Evolutionary conservation across 2,329 filamentous ascomycete genomes (phyloP), one percentile per base, ranked within the genome.

Genomic region (Alternaria incomplexa): DNA sequence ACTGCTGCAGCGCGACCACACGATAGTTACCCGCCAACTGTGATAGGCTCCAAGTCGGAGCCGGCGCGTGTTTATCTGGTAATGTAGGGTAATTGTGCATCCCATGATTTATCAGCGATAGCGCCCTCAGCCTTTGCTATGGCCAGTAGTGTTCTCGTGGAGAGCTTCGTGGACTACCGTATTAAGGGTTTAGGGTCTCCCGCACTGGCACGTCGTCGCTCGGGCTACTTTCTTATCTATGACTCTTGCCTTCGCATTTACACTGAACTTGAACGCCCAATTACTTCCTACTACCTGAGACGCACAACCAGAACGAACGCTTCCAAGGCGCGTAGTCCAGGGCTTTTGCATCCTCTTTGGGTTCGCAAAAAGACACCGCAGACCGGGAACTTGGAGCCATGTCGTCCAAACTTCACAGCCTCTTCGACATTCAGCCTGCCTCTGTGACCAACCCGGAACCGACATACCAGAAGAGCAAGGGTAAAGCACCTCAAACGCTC

Each of bases 391-490:
- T 28, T 62, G 78, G 40, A 17, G 83, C 83, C 79, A 68, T 79
- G 46, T 67, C 79, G 12, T 52, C 74, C 63, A 22, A 67, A 66
- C 73, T 84, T 23, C 80, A 80, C 20, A 75, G 79, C 20, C 70
- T 84, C 25, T 74, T 85, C 56, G 77, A 82, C 48, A 79, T 85
- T 25, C 81, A 85, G 44, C 77, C 78, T 54, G 62, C 68, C 6
- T 65, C 74, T 5, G 71, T 84, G 43, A 61, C 78, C 25, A 81
- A 74, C 32, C 82, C 82, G 11, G 76, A 80, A 25, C 73, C 80
- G 8, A 79, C 80, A 45, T 73, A 65, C 56, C 74, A 73, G 43
- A 77, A 78, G 57, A 62, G 46, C 46, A 67, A 64, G 45, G 54
- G 61, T 13, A 63, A 66, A 17, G 25, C 45, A 47, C 68, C 63